Conservation (phyloP, 108 stramenopile species). For the Conticribra weissflogii region DNA sequence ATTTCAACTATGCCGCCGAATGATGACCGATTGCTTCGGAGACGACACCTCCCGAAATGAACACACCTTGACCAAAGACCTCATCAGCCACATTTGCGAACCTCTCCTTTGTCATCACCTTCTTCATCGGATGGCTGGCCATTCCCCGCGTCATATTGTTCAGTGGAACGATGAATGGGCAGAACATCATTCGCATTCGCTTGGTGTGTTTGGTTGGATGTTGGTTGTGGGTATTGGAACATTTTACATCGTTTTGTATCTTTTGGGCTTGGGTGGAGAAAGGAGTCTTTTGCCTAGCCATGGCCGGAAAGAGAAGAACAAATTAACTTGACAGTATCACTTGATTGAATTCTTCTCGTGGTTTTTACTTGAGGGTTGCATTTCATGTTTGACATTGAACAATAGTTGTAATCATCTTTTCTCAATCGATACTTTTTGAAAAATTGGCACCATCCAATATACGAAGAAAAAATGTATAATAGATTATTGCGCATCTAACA, state of each 20-base stretch:
- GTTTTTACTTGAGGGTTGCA: background rate
- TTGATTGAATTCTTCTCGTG: background rate
- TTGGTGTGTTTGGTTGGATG: slow-evolving; percentile 10
- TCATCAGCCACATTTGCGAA: slow-evolving; percentile 6
- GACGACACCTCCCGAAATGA: background rate
- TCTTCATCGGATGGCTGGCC: slow-evolving; percentile 19
- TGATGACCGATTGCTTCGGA: slow-evolving; percentile 14
- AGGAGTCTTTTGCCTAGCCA: slow-evolving; percentile 13
- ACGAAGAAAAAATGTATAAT: too few species aligned
- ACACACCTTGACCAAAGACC: slow-evolving; percentile 4
- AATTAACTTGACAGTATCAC: background rate
- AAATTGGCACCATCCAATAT: too few species aligned
- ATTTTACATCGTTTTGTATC: slow-evolving; percentile 1
- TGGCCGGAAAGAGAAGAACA: slow-evolving; percentile 13
- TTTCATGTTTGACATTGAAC: too few species aligned
- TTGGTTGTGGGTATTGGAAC: slow-evolving; percentile 1
- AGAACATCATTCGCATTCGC: slow-evolving; percentile 7
- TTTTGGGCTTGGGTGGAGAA: slow-evolving; percentile 2
- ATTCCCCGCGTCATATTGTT: slow-evolving; percentile 10
- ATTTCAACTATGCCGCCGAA: slow-evolving; percentile 1
- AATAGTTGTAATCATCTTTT: too few species aligned
- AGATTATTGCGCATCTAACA: too few species aligned
- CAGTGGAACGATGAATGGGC: slow-evolving; percentile 19
- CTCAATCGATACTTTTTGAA: too few species aligned
- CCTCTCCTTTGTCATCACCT: slow-evolving; percentile 12